Conservation (phyloP, 1,284 basidiomycete species). For the Ustilago hordei region DNA sequence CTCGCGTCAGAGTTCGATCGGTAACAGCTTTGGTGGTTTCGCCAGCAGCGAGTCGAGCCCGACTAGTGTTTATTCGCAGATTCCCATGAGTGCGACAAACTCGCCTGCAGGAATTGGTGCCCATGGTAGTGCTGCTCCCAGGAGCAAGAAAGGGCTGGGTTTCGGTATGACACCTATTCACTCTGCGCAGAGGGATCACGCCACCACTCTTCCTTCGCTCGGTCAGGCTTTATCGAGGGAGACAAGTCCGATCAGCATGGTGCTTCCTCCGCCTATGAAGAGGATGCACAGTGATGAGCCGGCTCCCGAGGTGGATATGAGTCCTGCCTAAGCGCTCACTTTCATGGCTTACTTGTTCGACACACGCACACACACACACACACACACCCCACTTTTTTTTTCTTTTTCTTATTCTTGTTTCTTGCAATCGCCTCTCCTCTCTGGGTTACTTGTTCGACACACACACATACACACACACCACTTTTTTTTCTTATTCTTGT, state of each 20-base stretch:
- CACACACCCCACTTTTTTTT: constrained; percentile 7
- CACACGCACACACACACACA: constrained; percentile 8
- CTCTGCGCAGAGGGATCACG: constrained; percentile 36
- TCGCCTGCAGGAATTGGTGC: constrained; percentile 42
- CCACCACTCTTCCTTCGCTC: constrained; percentile 38
- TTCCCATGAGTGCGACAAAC: constrained; percentile 36
- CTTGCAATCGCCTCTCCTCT: not conserved
- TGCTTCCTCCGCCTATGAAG: constrained; percentile 49
- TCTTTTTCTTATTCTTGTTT: not conserved
- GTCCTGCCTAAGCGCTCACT: constrained; percentile 18
- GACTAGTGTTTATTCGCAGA: constrained; percentile 45
- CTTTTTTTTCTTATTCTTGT: not conserved
- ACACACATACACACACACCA: too few species aligned
- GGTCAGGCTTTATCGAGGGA: constrained; percentile 47
- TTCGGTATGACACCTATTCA: constrained; percentile 55
- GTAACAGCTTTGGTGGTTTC: constrained; percentile 35
- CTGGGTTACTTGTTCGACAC: not conserved
- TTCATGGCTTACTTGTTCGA: not conserved
- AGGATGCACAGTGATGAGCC: constrained; percentile 24
- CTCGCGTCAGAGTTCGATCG: constrained; percentile 53
- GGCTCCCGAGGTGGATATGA: constrained; percentile 48
- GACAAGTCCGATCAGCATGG: constrained; percentile 46
- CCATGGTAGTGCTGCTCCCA: constrained; percentile 10
- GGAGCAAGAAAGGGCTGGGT: constrained; percentile 31
- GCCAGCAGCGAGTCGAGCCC: constrained; percentile 52